Evolutionary conservation across 1,284 basidiomycete species (phyloP).

Genomic region (Ustilago vetiveriae): DNA sequence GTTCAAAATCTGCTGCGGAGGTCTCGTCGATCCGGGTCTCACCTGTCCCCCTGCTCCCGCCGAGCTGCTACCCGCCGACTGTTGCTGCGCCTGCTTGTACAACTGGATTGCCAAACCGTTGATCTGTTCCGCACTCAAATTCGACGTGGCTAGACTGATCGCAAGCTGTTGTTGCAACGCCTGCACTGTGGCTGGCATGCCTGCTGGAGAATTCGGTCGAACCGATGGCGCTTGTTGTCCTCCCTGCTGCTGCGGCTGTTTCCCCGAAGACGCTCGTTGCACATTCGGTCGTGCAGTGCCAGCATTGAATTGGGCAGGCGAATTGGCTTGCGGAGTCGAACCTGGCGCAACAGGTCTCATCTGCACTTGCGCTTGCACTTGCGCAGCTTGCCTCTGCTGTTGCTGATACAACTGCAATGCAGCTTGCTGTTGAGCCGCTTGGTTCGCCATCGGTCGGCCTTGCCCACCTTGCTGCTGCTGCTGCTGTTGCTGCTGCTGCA

Average conservation of each 20-base stretch:
- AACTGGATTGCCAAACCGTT: slow-evolving; percentile 57
- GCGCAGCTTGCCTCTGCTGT: slow-evolving; percentile 39
- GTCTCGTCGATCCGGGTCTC: neutral
- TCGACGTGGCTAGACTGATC: slow-evolving; percentile 49
- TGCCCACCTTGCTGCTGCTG: slow-evolving; percentile 13
- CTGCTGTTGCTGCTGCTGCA: slow-evolving; percentile 19
- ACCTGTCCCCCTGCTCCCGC: too few relatives aligned
- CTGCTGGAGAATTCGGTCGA: too few relatives aligned
- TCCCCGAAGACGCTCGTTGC: slow-evolving; percentile 5
- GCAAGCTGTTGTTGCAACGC: slow-evolving; percentile 59
- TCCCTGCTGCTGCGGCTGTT: too few relatives aligned
- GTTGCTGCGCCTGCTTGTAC: slow-evolving; percentile 53
- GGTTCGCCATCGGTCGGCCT: slow-evolving; percentile 21
- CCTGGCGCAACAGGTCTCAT: too few relatives aligned
- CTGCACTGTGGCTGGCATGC: slow-evolving; percentile 55
- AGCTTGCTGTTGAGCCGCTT: slow-evolving; percentile 29
- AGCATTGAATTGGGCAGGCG: too few relatives aligned
- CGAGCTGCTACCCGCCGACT: neutral
- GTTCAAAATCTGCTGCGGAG: slow-evolving; percentile 38
- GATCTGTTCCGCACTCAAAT: slow-evolving; percentile 58
- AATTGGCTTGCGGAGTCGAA: too few relatives aligned
- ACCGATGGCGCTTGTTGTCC: too few relatives aligned
- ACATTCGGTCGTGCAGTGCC: too few relatives aligned
- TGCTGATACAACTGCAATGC: slow-evolving; percentile 39
- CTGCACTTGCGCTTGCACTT: slow-evolving; percentile 36